phyloP scores from a whole-genome alignment of 306 rosid species.

The Acacia confusa region DNA sequence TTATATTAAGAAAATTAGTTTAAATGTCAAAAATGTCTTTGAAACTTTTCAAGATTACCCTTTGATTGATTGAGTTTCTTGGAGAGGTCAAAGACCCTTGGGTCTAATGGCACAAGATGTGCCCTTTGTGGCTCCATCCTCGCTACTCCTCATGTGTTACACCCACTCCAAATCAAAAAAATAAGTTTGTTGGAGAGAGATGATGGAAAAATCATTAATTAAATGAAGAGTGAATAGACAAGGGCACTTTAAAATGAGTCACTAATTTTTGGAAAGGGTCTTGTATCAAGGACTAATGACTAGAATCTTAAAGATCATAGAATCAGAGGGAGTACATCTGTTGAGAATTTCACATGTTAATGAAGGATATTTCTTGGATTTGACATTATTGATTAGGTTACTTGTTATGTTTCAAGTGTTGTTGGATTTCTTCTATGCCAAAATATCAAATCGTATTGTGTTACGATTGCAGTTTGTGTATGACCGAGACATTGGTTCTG shows the following conservation, averaged over 20 bases:
- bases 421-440: neutral
- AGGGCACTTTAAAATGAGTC: neutral
- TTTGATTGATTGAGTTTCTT: neutral
- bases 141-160: no score
- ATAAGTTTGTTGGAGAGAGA: neutral
- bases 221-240: no score
- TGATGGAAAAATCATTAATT: neutral
- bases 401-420: neutral
- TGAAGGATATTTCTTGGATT: neutral
- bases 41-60: neutral
- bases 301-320: no score
- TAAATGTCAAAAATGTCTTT: no score
- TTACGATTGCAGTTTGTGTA: constrained; percentile 58
- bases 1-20: neutral
- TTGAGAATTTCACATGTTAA: neutral
- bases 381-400: no score
- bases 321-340: no score
- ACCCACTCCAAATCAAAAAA: no score
- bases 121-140: no score
- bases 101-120: no score
- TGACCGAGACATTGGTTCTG: constrained; percentile 68
- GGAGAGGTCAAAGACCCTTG: neutral
- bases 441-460: neutral
- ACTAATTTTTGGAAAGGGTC: no score
- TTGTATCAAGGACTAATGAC: no score